Conservation (phyloP, 208 protist species). For the Trypanosoma melophagium region DNA sequence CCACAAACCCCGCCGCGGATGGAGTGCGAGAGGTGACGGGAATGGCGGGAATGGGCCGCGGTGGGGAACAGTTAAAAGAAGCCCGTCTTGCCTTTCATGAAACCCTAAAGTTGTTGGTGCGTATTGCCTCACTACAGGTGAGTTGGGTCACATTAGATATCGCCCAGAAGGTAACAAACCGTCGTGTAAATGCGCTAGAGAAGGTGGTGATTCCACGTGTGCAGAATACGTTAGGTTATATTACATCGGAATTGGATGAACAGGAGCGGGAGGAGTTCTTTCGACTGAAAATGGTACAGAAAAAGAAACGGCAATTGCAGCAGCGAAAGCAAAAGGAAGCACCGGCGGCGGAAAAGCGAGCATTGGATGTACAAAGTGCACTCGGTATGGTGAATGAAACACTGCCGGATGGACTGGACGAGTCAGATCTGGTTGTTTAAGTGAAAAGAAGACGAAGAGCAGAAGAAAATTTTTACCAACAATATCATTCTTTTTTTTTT, state of each 20-base stretch:
- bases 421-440: conserved; percentile 79
- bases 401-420: conserved; percentile 46
- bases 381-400: conserved; percentile 17
- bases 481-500: conserved; percentile 4
- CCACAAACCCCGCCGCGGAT: neutral
- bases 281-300: conserved; percentile 97
- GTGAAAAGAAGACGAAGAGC: neutral
- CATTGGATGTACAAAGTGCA: neutral
- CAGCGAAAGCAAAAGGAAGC: conserved; percentile 8
- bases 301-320: conserved; percentile 93
- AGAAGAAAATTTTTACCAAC: neutral
- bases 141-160: conserved; percentile 97
- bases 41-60: conserved; percentile 93
- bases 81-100: conserved; percentile 88
- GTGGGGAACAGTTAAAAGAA: conserved; percentile 96
- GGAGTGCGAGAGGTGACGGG: conserved; percentile 28
- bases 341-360: neutral
- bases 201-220: conserved; percentile 98
- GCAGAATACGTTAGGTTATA: conserved; percentile 98
- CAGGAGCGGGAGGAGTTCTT: conserved; percentile 99
- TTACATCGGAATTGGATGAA: conserved; percentile 98
- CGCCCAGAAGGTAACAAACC: conserved; percentile 99
- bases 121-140: conserved; percentile 97
- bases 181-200: conserved; percentile 99
- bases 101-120: conserved; percentile 92